A percentile compares a stretch with the other conserved stretches of the same genome.
phyloP scores from a whole-genome alignment of 805 yeast species.

The Myxozyma mucilagina region DNA sequence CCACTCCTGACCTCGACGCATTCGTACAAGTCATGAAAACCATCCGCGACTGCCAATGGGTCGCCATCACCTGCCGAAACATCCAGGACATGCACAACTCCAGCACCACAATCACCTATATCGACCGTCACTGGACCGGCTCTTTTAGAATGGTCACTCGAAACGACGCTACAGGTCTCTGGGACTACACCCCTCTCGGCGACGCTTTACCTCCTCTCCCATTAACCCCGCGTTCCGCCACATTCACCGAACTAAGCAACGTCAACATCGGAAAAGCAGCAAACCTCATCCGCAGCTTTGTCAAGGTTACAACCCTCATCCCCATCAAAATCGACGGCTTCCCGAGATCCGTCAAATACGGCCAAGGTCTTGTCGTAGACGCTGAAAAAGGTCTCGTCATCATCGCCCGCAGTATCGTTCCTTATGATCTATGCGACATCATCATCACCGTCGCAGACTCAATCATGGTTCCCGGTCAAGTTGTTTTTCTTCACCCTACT shows the following conservation, averaged over 20 bases:
- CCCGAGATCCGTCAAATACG: conserved; percentile 59
- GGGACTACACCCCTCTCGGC: conserved; percentile 56
- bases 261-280: conserved; percentile 54
- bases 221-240: conserved; percentile 61
- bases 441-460: conserved; percentile 83
- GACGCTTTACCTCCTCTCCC: conserved; percentile 59
- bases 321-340: conserved; percentile 78
- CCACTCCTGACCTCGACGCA: conserved; percentile 70
- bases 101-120: conserved; percentile 60
- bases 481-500: conserved; percentile 81
- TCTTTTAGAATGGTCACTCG: conserved; percentile 67
- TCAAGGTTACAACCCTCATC: conserved; percentile 61
- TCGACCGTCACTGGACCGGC: conserved; percentile 85
- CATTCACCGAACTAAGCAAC: conserved; percentile 42
- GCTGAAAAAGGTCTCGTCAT: conserved; percentile 76
- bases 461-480: conserved; percentile 73
- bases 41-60: conserved; percentile 74
- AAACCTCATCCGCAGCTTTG: conserved; percentile 64
- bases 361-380: conserved; percentile 80
- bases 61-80: conserved; percentile 71
- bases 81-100: conserved; percentile 72
- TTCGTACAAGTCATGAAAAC: conserved; percentile 74
- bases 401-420: conserved; percentile 74
- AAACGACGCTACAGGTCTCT: conserved; percentile 55
- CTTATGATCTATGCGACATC: conserved; percentile 79